Evolutionary conservation across 495 filamentous ascomycete genomes (phyloP).

Genomic region (Talaromyces ruber): DNA sequence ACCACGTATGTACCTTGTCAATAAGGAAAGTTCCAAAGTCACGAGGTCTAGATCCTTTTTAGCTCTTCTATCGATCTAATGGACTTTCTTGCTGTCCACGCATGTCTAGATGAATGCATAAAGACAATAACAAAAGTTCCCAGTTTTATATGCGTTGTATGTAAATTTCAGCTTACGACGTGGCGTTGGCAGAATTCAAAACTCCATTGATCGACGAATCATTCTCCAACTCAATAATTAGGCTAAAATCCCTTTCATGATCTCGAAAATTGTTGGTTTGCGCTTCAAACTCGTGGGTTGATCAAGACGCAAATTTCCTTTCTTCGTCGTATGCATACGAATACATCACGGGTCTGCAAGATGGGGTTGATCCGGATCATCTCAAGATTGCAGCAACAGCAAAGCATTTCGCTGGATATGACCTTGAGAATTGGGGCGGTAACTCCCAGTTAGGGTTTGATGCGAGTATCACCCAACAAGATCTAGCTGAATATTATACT

Average conservation of each 20-base stretch:
- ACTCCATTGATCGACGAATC: neutral
- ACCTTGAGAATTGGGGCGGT: constrained; percentile 52
- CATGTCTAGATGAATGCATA: neutral
- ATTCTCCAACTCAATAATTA: neutral
- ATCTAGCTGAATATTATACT: constrained; percentile 44
- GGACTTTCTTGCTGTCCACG: neutral
- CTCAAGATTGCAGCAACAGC: constrained; percentile 54
- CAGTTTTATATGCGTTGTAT: neutral
- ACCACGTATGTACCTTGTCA: neutral
- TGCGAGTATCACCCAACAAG: constrained; percentile 44
- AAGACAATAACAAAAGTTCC: neutral
- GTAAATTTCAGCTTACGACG: neutral
- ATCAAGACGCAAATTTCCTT: constrained; percentile 51
- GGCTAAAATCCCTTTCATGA: neutral
- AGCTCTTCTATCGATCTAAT: neutral
- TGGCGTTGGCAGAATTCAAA: neutral
- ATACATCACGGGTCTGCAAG: constrained; percentile 54
- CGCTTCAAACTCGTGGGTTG: too few relatives aligned
- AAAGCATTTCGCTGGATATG: constrained; percentile 59
- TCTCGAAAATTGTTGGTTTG: neutral
- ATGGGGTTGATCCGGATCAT: constrained; percentile 31
- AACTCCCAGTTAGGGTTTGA: constrained; percentile 48
- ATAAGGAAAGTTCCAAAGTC: neutral
- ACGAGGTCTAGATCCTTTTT: neutral
- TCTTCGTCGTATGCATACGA: constrained; percentile 44